Percentiles rank a stretch among this genome's conserved stretches.
Conservation (phyloP, 2,329 filamentous ascomycete genomes). For the Colletotrichum filicis region DNA sequence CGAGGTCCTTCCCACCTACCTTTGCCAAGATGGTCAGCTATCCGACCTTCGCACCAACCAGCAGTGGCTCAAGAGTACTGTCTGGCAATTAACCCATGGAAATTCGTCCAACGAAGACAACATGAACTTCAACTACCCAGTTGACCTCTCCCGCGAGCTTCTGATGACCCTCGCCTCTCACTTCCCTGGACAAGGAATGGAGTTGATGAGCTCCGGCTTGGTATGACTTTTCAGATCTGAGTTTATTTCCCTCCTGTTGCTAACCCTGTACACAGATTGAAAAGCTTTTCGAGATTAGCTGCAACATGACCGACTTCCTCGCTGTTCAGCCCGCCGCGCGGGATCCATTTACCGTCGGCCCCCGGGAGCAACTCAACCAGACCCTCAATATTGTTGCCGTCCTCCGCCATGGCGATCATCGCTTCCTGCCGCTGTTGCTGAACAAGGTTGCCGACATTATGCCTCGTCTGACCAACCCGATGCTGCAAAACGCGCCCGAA, state of each 20-base stretch:
- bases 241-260: not conserved
- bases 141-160: slow-evolving; percentile 72
- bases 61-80: slow-evolving; percentile 72
- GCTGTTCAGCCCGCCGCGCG: slow-evolving; percentile 70
- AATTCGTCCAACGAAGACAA: slow-evolving; percentile 59
- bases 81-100: slow-evolving; percentile 71
- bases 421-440: slow-evolving; percentile 81
- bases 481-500: slow-evolving; percentile 69
- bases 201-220: slow-evolving; percentile 79
- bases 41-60: slow-evolving; percentile 69
- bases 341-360: slow-evolving; percentile 72
- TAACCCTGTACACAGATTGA: slow-evolving; percentile 65
- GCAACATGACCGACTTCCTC: slow-evolving; percentile 78
- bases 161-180: slow-evolving; percentile 74
- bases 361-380: slow-evolving; percentile 78
- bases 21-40: slow-evolving; percentile 64
- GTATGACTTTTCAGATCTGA: slow-evolving; percentile 57
- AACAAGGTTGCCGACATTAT: slow-evolving; percentile 80
- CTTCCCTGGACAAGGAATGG: slow-evolving; percentile 78
- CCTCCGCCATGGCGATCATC: slow-evolving; percentile 79
- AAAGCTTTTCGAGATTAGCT: slow-evolving; percentile 82
- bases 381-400: slow-evolving; percentile 75
- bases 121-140: slow-evolving; percentile 72
- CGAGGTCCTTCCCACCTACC: slow-evolving; percentile 62
- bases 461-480: slow-evolving; percentile 69